Evolutionary conservation across 805 yeast species (phyloP), one percentile per base, ranked within the genome.

Genomic region (Candida verbasci): DNA sequence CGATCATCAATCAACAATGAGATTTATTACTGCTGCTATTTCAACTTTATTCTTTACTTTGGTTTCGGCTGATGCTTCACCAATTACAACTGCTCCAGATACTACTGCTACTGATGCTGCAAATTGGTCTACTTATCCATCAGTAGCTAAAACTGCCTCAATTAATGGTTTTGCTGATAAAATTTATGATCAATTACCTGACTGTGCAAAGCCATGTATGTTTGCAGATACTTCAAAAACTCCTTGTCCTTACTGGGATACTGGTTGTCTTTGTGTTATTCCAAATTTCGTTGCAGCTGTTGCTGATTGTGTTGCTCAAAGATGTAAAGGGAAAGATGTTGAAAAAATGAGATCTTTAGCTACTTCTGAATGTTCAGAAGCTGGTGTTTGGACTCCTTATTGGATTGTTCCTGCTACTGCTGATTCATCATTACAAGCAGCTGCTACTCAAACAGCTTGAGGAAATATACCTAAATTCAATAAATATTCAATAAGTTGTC

Each of bases 161-260:
- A 58, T 69, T 35, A 71, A 71, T 42, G 76, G 76, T 0, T 71
- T 35, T 35, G 38, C 38, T 30, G 38, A 35, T 21, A 23, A 15
- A n/a, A 35, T 35, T 25, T 18, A 20, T 69, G 47, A 44, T 20
- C 37, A 44, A 6, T 50, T 70, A 20, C 76, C 76, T 17, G 34
- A 48, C 2, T 71, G 76, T 52, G 76, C 76, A 27, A 41, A 52
- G 35, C 44, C 51, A 3, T 70, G 76, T 52, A 42, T 49, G 25
- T 24, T 15, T 22, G 35, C 28, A 6, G 49, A 56, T 21, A 58
- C 66, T 9, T 50, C 55, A 24, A 66, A 62, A 37, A 71, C 76
- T 4, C 75, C 75, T 17, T 70, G 76, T 45, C 76, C 76, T 31
- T 68, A 49, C 52, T 16, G 35, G 49, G 71, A 65, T 45, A 56